Base-by-base conservation (phyloP, 306 rosid species). In the Sesbania bispinosa region DNA sequence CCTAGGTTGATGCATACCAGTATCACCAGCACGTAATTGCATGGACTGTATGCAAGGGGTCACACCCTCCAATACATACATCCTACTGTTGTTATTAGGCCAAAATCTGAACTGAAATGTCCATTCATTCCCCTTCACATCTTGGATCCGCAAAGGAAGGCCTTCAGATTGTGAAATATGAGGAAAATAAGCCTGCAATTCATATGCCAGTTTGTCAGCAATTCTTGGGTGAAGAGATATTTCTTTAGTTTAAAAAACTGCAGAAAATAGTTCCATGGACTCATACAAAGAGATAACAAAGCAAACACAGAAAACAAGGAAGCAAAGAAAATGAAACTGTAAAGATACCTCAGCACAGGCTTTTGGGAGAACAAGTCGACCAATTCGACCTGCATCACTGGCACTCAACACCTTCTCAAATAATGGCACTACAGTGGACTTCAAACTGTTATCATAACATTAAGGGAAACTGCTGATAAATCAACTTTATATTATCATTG, bases 321-420 rank as follows among this genome's bases (percentile, higher is more conserved):
- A 74, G 11, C 1, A 26, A 36, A 65, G 20, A 67, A 74, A 60
- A 29, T 14, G 35, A 58, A 62, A 55, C 23, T 65, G 43, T 57
- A 69, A 38, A 67, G 74, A 73, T 89, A 94, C 99, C 90, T 94
- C 99, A 46, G 99, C 99, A 78, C 99, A 94, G 18, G 99, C 97
- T 86, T 94, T 94, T 20, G 97, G 99, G 74, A 94, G 97, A 88
- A 94, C 99, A 73, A 94, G 83, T 32, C 99, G 99, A 61, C 99
- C 99, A 82, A 89, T 91, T 36, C 99, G 92, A 73, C 97, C 97
- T n/a, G 99, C 99, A 83, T 94, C 99, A 72, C 99, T 94, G 15
- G 97, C 97, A 82, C 99, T 94, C 83, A 94, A 66, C 69, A 89
- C 95, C 81, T 94, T 94, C 90, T 94, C 99, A 76, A 94, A 94